Evolutionary conservation across 768 basidiomycete genomes (phyloP).

Genomic region (Tulasnella sp.): DNA sequence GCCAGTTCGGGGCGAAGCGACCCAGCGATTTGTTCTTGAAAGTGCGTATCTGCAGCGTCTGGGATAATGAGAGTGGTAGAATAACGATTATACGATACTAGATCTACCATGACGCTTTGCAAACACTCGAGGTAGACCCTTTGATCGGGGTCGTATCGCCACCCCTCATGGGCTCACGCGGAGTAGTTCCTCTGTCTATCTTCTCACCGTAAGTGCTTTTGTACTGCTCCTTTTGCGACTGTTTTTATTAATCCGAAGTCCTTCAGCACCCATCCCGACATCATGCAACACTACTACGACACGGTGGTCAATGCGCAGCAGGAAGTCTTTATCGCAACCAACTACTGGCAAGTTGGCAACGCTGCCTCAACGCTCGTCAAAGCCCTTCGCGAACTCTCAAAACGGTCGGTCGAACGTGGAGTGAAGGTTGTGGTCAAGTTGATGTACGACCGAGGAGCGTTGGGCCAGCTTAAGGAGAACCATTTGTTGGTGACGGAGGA

Average conservation of each 20-base stretch:
- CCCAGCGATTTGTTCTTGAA: slow-evolving; percentile 61
- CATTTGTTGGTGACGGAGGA: slow-evolving; percentile 49
- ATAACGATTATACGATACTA: slow-evolving; percentile 33
- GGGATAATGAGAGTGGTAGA: not conserved
- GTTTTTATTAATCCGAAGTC: slow-evolving; percentile 24
- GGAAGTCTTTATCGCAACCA: slow-evolving; percentile 66
- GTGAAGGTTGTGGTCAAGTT: slow-evolving; percentile 56
- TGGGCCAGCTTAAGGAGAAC: slow-evolving; percentile 50
- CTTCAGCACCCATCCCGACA: slow-evolving; percentile 41
- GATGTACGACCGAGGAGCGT: slow-evolving; percentile 63
- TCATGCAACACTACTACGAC: slow-evolving; percentile 65
- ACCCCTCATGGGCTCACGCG: slow-evolving; percentile 57
- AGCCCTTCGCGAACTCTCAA: slow-evolving; percentile 53
- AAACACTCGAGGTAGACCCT: slow-evolving; percentile 54
- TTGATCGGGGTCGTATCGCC: slow-evolving; percentile 59
- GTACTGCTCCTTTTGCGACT: not conserved
- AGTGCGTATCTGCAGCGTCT: slow-evolving; percentile 37
- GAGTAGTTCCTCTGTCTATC: slow-evolving; percentile 59
- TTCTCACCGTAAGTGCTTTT: slow-evolving; percentile 44
- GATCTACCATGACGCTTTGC: slow-evolving; percentile 63
- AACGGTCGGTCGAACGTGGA: slow-evolving; percentile 43
- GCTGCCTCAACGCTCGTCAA: slow-evolving; percentile 51
- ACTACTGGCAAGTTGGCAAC: slow-evolving; percentile 55
- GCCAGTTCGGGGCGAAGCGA: slow-evolving; percentile 48
- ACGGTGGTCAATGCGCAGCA: slow-evolving; percentile 58